Evolutionary conservation across 768 basidiomycete species (phyloP).

Genomic region (Phylloporus arenicola): DNA sequence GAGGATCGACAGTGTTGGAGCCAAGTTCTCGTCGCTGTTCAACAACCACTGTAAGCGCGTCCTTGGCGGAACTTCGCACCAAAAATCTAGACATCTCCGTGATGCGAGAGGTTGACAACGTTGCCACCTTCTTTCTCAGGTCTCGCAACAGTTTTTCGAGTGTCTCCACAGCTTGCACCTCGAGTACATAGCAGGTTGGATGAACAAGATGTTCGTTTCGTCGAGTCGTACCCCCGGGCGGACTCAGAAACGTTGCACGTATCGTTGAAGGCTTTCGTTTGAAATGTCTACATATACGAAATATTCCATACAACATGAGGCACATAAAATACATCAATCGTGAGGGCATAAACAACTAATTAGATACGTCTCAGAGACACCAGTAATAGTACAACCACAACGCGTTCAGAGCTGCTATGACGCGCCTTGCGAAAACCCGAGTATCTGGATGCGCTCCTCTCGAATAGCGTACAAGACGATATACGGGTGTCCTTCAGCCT

Average conservation of each 20-base stretch:
- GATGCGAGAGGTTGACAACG: conserved; percentile 46
- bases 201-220: too few relatives aligned
- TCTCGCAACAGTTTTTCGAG: conserved; percentile 45
- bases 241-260: too few relatives aligned
- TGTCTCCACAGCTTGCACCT: conserved; percentile 73
- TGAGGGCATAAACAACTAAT: too few relatives aligned
- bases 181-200: too few relatives aligned
- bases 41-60: conserved; percentile 79
- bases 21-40: conserved; percentile 59
- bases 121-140: conserved; percentile 57
- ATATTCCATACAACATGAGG: too few relatives aligned
- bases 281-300: too few relatives aligned
- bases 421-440: conserved; percentile 33
- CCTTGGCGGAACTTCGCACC: conserved; percentile 63
- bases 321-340: too few relatives aligned
- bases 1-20: too few relatives aligned
- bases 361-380: too few relatives aligned
- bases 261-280: too few relatives aligned
- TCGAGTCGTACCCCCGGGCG: too few relatives aligned
- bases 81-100: conserved; percentile 60
- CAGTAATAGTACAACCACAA: not conserved
- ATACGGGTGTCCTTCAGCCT: conserved; percentile 57
- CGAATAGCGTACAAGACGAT: conserved; percentile 60
- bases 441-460: conserved; percentile 64
- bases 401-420: not conserved